Evolutionary conservation across 352 stramenopile species (phyloP).

Genomic region (Globisporangium irregulare): DNA sequence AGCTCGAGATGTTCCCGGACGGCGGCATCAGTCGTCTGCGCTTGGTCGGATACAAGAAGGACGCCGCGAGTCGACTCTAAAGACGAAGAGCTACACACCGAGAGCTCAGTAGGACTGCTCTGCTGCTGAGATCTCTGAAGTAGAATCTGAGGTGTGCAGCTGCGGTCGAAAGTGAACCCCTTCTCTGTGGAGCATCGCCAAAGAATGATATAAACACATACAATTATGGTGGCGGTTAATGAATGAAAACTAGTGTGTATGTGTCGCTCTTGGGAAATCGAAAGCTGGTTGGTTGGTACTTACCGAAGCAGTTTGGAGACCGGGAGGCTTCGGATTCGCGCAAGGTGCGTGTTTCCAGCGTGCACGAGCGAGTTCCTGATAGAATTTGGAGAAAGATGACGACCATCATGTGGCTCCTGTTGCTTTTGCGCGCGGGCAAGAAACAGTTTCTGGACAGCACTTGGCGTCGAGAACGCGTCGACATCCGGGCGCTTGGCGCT

Average conservation of each 20-base stretch:
- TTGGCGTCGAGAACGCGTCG: constrained; percentile 31
- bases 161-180: constrained; percentile 40
- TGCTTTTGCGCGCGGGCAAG: constrained; percentile 24
- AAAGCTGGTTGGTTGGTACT: constrained; percentile 5
- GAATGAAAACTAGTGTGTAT: neutral
- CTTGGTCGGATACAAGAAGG: constrained; percentile 73
- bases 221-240: neutral
- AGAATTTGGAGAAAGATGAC: neutral
- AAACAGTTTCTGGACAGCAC: constrained; percentile 43
- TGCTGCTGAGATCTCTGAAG: constrained; percentile 2
- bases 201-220: neutral
- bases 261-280: neutral
- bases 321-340: constrained; percentile 39
- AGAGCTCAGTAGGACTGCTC: constrained; percentile 37
- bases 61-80: constrained; percentile 30
- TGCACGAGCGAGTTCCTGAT: constrained; percentile 18
- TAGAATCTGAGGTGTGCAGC: constrained; percentile 9
- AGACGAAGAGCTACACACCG: neutral
- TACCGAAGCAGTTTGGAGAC: constrained; percentile 41
- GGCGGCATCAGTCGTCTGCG: constrained; percentile 91
- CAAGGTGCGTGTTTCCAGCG: constrained; percentile 34
- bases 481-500: constrained; percentile 31
- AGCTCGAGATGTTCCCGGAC: constrained; percentile 93
- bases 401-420: neutral
- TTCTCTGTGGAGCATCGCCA: constrained; percentile 19